Base-by-base conservation (phyloP, 2,329 filamentous ascomycete species). In the Cladosporium sp. region DNA sequence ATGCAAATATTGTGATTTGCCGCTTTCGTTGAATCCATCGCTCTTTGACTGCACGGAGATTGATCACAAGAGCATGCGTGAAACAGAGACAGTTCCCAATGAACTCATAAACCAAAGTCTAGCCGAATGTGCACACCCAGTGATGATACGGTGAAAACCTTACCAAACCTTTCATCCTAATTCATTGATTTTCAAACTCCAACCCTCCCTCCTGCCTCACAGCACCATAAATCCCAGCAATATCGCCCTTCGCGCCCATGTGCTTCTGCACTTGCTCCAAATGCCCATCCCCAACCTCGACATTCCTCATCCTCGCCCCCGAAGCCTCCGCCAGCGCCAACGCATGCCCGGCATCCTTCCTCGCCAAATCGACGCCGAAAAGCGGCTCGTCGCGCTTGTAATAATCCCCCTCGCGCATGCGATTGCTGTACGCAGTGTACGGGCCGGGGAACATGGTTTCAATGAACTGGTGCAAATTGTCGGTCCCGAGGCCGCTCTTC, bases 331-430 rank as follows among this genome's bases (percentile, higher is more conserved):
- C 90, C 52, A 95, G 62, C 49, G 71, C 73, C 64, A 82, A 72
- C 4, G 86, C 88, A 73, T 95, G 89, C 1, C 82, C 71, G 1
- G 84, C 80, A 71, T 95, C 91, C 66, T 95, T 95, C 54, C 85
- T 75, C 5, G 89, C 90, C 52, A 95, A 72, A 65, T 93, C 85
- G 1, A 92, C 86, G 3, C 82, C 82, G 66, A 95, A 95, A 7
- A 93, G 72, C n/a, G 90, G 90, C 64, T 79, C 85, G 19, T 86
- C 81, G 11, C 85, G 76, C 68, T 81, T 78, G 67, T 86, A 82
- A 64, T 94, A 94, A 59, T 89, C 86, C 0, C 89, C 89, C 1
- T 72, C 73, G 41, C 80, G 64, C 85, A 95, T 87, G 18, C 89
- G 78, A 38, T 78, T 78, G 13, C 83, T 84, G 65, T 95, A 95